phyloP scores from a whole-genome alignment of 2,329 filamentous ascomycete species.

The Cercospora canescens region DNA sequence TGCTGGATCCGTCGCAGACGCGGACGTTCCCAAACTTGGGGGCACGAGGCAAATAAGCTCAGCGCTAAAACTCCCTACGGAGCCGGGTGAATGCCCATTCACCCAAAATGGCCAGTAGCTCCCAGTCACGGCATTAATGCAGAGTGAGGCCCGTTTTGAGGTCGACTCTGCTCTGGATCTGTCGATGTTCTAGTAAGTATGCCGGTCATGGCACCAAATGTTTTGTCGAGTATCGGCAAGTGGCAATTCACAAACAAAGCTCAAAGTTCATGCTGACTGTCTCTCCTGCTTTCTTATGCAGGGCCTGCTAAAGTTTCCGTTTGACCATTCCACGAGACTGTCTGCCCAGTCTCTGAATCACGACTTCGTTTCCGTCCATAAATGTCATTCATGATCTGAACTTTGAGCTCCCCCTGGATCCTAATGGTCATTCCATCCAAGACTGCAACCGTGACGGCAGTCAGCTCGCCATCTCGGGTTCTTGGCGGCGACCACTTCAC shows the following conservation, averaged over 20 bases:
- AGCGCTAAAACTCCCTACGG: neutral
- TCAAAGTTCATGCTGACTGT: neutral
- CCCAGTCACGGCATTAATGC: neutral
- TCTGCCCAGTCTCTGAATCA: neutral
- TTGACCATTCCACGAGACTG: neutral
- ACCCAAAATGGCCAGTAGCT: neutral
- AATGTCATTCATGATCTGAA: neutral
- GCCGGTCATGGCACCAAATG: neutral
- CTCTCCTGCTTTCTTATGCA: neutral
- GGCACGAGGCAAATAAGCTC: neutral
- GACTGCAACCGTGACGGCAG: neutral
- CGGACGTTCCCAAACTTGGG: neutral
- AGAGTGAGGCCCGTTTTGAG: neutral
- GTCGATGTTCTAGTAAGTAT: neutral
- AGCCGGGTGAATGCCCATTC: neutral
- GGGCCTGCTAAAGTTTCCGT: neutral
- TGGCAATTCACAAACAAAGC: neutral
- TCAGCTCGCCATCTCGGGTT: neutral
- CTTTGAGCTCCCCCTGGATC: neutral
- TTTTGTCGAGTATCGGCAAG: neutral
- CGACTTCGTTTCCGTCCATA: neutral
- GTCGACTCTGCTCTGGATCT: neutral
- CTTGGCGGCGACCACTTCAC: slow-evolving; percentile 2
- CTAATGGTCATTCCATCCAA: neutral
- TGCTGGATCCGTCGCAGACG: neutral